A percentile compares a stretch with the other conserved stretches of the same genome.
phyloP scores from a whole-genome alignment of 495 filamentous ascomycete species.

The Massariosphaeria phaeospora region DNA sequence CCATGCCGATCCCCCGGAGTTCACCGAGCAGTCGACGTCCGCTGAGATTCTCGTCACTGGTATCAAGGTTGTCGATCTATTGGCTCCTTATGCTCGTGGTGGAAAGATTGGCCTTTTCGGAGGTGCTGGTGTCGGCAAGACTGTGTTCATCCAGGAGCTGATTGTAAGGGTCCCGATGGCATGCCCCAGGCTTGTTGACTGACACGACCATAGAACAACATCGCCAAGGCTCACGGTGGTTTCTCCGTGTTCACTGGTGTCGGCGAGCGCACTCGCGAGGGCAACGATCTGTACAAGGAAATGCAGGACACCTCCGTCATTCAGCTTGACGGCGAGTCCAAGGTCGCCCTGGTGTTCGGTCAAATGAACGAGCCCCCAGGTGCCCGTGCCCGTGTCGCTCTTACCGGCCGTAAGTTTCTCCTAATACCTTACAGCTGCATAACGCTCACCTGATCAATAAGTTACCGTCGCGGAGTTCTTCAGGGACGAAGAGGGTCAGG shows the following conservation, averaged over 20 bases:
- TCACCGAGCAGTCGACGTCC: conserved; percentile 89
- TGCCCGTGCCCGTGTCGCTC: conserved; percentile 98
- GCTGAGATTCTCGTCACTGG: conserved; percentile 97
- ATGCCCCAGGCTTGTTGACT: neutral
- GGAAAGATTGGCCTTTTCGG: conserved; percentile 99
- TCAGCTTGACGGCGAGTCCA: conserved; percentile 97
- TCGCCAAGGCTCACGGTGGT: conserved; percentile 99
- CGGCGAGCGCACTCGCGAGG: conserved; percentile 99
- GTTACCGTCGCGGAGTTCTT: conserved; percentile 86
- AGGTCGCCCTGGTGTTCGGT: conserved; percentile 98
- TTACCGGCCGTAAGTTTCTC: conserved; percentile 67
- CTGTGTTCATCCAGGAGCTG: conserved; percentile 99
- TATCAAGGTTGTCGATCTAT: conserved; percentile 99
- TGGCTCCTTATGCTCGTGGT: conserved; percentile 99
- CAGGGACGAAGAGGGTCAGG: conserved; percentile 93
- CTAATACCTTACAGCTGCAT: neutral
- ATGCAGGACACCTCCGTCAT: conserved; percentile 99
- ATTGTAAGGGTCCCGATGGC: conserved; percentile 54
- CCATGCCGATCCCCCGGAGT: conserved; percentile 85
- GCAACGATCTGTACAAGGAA: conserved; percentile 99
- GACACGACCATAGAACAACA: conserved; percentile 72
- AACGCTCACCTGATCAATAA: neutral
- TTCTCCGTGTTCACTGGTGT: conserved; percentile 99
- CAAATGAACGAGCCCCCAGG: conserved; percentile 99
- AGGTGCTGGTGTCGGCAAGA: conserved; percentile 99